Evolutionary conservation across 2,329 filamentous ascomycete genomes (phyloP), one percentile per base, ranked within the genome.

Genomic region (Epichloe gansuensis): DNA sequence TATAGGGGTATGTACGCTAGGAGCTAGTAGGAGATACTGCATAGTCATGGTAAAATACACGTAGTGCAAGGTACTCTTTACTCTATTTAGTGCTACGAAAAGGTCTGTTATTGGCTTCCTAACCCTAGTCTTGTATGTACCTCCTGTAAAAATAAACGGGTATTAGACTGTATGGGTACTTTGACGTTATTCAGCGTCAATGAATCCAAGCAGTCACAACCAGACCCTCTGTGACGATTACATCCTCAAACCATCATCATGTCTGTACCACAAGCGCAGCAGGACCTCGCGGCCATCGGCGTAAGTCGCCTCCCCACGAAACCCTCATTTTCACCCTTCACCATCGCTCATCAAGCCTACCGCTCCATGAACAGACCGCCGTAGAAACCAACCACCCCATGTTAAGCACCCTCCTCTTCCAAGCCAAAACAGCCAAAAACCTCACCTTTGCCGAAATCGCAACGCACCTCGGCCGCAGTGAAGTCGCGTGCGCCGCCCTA

Each of bases 401-500:
- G 23, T 83, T 86, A 59, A 84, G 86, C 11, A 75, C 78, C 57
- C 80, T 82, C 5, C 85, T 96, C 52, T 69, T 69, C 55, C 76
- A 81, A 38, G 88, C 86, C 58, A 96, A 95, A 71, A 83, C 88
- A 48, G 66, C 71, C 52, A 85, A 86, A 69, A 77, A 81, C 58
- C 77, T 95, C 38, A 87, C 77, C 62, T 96, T 95, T 65, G 87
- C 89, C 65, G 72, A 80, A 44, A 90, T 96, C 62, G 88, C 81
- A 50, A 70, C 82, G 59, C 75, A 82, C 34, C 76, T 95, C 52
- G 83, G 82, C 57, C 86, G 90, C 57, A 82, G 85, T 63, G 87
- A 95, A 70, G 87, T 95, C 43, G 88, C 88, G 42, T 81, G 86
- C 3, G 91, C 91, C 2, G 90, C 90, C 2, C 73, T 95, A 57